A percentile compares a stretch with the other conserved stretches of the same genome.
Evolutionary conservation across 192 early-diverging fungal genomes (phyloP).

Genomic region (Coemansia sp.): DNA sequence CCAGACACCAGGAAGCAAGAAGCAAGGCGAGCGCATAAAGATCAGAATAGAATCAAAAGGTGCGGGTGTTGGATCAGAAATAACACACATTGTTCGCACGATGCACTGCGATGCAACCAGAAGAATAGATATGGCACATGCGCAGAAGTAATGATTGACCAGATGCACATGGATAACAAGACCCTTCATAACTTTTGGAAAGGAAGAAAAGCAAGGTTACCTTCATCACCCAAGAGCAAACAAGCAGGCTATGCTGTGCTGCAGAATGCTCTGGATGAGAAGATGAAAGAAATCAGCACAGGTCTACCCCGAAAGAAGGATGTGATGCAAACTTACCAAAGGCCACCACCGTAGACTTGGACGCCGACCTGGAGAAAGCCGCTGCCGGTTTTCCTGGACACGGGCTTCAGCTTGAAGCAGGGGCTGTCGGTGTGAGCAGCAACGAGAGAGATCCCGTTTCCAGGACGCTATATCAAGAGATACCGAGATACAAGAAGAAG

Average conservation of each 20-base stretch:
- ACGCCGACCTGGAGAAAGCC: conserved; percentile 92
- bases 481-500: not conserved
- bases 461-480: conserved; percentile 56
- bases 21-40: not conserved
- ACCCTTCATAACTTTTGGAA: not conserved
- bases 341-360: conserved; percentile 93
- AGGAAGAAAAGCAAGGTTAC: not conserved
- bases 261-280: too few species aligned
- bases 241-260: too few species aligned
- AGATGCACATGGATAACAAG: not conserved
- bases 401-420: conserved; percentile 93
- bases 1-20: not conserved
- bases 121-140: not conserved
- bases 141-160: not conserved
- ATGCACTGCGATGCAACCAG: not conserved
- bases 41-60: not conserved
- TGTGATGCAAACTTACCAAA: conserved; percentile 61
- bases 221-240: not conserved
- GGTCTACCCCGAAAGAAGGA: not conserved
- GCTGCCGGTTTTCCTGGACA: conserved; percentile 83
- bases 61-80: not conserved
- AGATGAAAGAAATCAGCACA: too few species aligned
- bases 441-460: conserved; percentile 86
- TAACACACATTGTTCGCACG: not conserved
- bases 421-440: conserved; percentile 98